These are phyloP conservation scores for Penicillium longicatenatum DNA, from an alignment of 495 filamentous ascomycete genomes.

Conservation along the genomic window DNA sequence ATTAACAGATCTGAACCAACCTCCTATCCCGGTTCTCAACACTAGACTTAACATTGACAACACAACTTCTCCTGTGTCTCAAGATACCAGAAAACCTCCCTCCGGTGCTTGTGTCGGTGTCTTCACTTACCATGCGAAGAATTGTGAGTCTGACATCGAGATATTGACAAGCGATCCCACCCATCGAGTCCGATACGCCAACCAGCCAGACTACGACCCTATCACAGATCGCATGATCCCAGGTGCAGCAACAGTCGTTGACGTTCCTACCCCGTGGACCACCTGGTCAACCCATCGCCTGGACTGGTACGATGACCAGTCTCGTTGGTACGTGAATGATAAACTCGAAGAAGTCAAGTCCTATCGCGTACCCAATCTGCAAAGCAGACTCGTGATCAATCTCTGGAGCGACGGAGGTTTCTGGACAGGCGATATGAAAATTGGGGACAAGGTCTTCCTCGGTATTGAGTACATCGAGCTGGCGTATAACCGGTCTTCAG, in stretches of 20 bases:
- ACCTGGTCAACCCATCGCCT: slow-evolving; percentile 71
- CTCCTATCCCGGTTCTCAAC: not conserved
- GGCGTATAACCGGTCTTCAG: slow-evolving; percentile 58
- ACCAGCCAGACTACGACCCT: slow-evolving; percentile 63
- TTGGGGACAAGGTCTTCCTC: slow-evolving; percentile 59
- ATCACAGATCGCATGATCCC: slow-evolving; percentile 36
- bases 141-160: slow-evolving; percentile 79
- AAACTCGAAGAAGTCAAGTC: slow-evolving; percentile 56
- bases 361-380: slow-evolving; percentile 62
- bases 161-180: slow-evolving; percentile 63
- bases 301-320: slow-evolving; percentile 65
- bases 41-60: not conserved
- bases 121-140: slow-evolving; percentile 64
- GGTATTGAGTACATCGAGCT: slow-evolving; percentile 77
- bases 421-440: slow-evolving; percentile 73
- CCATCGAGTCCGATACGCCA: slow-evolving; percentile 66
- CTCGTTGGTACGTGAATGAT: slow-evolving; percentile 70
- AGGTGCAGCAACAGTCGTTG: slow-evolving; percentile 32
- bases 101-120: slow-evolving; percentile 65
- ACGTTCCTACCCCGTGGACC: slow-evolving; percentile 54
- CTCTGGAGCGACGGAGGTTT: slow-evolving; percentile 75
- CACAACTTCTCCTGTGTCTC: not conserved
- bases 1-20: slow-evolving; percentile 4
- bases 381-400: slow-evolving; percentile 66
- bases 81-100: slow-evolving; percentile 13